Evolutionary conservation across 2,329 filamentous ascomycete species (phyloP).

Genomic region (Colletotrichum neosansevieriae): DNA sequence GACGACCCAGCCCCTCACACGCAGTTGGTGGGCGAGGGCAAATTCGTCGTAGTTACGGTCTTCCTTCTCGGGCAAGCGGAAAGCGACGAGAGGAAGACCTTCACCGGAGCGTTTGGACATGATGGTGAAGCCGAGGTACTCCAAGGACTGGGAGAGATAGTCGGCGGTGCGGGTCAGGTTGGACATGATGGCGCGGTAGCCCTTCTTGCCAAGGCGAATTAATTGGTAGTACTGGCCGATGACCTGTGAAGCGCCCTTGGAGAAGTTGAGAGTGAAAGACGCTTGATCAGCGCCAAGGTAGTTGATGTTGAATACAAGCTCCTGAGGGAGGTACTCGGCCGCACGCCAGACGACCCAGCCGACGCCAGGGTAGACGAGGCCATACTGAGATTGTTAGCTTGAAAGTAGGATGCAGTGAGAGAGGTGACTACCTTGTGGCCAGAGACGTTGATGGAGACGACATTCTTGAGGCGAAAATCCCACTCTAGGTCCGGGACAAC

Average conservation of each 20-base stretch:
- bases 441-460: constrained; percentile 93
- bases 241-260: constrained; percentile 92
- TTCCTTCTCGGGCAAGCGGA: constrained; percentile 66
- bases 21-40: constrained; percentile 84
- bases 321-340: constrained; percentile 85
- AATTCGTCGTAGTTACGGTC: constrained; percentile 79
- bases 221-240: constrained; percentile 98
- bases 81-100: constrained; percentile 91
- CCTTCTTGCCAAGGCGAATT: constrained; percentile 92
- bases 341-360: constrained; percentile 94
- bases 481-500: constrained; percentile 85
- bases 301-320: constrained; percentile 99
- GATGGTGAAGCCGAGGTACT: constrained; percentile 84
- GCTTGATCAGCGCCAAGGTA: constrained; percentile 96
- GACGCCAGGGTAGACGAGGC: constrained; percentile 86
- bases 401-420: not conserved
- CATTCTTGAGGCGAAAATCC: constrained; percentile 92
- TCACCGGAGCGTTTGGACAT: constrained; percentile 83
- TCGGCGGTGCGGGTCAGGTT: constrained; percentile 93
- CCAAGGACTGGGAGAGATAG: constrained; percentile 81
- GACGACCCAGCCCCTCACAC: constrained; percentile 90
- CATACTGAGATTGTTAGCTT: constrained; percentile 55
- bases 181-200: constrained; percentile 92
- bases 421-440: constrained; percentile 78
- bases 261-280: constrained; percentile 97